Percentiles rank a stretch among this genome's conserved stretches.
Evolutionary conservation across 495 filamentous ascomycete genomes (phyloP).

Genomic region (Hypoxylon fuscum): DNA sequence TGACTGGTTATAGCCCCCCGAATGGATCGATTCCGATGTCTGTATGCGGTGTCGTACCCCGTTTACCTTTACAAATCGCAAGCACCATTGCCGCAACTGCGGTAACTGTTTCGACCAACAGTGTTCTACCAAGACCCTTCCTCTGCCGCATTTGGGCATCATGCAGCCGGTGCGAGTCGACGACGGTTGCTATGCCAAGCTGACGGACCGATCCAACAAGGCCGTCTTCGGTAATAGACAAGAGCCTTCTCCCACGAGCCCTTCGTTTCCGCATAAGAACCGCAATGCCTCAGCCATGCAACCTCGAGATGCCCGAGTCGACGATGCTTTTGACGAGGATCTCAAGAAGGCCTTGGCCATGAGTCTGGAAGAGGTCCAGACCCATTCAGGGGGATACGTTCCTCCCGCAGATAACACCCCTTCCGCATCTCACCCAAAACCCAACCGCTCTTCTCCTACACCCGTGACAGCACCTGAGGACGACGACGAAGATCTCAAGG

Average conservation of each 20-base stretch:
- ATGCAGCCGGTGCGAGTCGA: constrained; percentile 93
- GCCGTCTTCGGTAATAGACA: constrained; percentile 39
- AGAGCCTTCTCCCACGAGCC: constrained; percentile 41
- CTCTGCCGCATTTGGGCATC: constrained; percentile 92
- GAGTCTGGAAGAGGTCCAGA: constrained; percentile 92
- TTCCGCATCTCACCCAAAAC: constrained; percentile 39
- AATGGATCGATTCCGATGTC: constrained; percentile 97
- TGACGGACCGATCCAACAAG: constrained; percentile 76
- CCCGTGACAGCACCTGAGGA: constrained; percentile 67
- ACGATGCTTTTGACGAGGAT: constrained; percentile 91
- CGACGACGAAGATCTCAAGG: constrained; percentile 92
- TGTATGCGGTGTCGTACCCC: constrained; percentile 97
- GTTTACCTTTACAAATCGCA: constrained; percentile 97
- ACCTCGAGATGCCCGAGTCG: constrained; percentile 83
- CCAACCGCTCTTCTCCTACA: constrained; percentile 53
- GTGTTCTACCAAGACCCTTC: constrained; percentile 88
- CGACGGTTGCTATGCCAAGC: constrained; percentile 90
- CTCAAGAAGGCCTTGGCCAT: constrained; percentile 91
- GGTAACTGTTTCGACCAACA: constrained; percentile 95
- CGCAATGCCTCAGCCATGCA: constrained; percentile 72
- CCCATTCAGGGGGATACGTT: constrained; percentile 58
- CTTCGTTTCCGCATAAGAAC: constrained; percentile 51
- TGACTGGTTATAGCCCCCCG: constrained; percentile 74
- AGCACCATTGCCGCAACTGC: constrained; percentile 97
- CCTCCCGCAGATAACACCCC: constrained; percentile 51